Conservation (phyloP, 2,329 filamentous ascomycete genomes). For the Colletotrichum shisoi region DNA sequence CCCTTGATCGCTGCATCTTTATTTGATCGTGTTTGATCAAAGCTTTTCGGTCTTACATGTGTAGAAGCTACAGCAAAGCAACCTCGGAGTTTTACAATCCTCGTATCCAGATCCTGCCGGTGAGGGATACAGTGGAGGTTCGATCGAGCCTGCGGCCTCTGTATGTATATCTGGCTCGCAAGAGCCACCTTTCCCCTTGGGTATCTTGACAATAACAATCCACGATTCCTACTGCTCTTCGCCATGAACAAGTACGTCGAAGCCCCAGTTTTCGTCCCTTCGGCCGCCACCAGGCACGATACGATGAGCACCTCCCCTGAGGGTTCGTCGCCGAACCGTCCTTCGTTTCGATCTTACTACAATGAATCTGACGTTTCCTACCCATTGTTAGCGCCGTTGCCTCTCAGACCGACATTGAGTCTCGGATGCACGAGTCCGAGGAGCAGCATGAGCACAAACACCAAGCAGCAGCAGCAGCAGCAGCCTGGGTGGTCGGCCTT, state of each 20-base stretch:
- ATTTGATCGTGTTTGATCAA: neutral
- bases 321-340: neutral
- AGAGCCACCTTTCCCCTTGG: neutral
- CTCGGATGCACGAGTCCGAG: constrained; percentile 3
- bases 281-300: neutral
- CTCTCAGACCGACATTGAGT: neutral
- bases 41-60: neutral
- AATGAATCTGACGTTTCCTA: neutral
- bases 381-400: neutral
- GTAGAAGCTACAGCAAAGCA: neutral
- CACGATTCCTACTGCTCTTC: neutral
- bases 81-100: neutral
- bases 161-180: constrained; percentile 11
- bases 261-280: constrained; percentile 18
- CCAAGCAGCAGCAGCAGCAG: constrained; percentile 14
- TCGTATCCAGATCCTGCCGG: constrained; percentile 1
- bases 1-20: neutral
- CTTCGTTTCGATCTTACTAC: neutral
- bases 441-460: constrained; percentile 8
- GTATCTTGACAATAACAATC: neutral
- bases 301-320: neutral
- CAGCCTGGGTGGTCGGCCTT: constrained; percentile 41
- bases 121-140: constrained; percentile 2
- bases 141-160: too few relatives aligned
- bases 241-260: constrained; percentile 25